Evolutionary conservation across 495 filamentous ascomycete species (phyloP), one percentile per base, ranked within the genome.

Genomic region (Elasticomyces elasticus): DNA sequence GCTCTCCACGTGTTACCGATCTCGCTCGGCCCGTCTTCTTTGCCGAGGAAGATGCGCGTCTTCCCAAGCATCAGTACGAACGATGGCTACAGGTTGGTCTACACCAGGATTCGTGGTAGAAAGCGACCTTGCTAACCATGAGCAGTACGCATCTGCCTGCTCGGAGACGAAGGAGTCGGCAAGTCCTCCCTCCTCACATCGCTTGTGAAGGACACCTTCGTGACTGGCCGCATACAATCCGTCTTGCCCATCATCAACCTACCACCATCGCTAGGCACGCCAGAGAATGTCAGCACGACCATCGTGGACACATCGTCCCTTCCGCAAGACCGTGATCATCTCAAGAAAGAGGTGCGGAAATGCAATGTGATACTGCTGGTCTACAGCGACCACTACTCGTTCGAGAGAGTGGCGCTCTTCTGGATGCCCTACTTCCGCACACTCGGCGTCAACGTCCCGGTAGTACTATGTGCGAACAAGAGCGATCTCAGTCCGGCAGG

Each of bases 361-460:
- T 89, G 84, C 59, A 97, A 95, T 65, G 91, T 95, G 46, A 97
- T 98, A 51, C 74, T 96, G n/a, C 79, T 98, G 13, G 90, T 97
- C 28, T 98, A 97, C 66, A 88, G 89, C 48, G 94, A 97, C 65
- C 89, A 96, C 65, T 98, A 97, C 68, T 95, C 90, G 75, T 97
- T 97, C 77, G 94, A 97, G 61, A 80, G 92, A 23, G 90, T 98
- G 17, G 92, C 92, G 15, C 71, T 98, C 17, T 98, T 96, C 67
- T 98, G 92, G 92, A 83, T 95, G 72, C 92, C 92, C 24, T 87
- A 95, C 69, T 97, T 98, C 69, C 85, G 92, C 42, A 94, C 89
- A 9, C 78, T 98, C 41, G 94, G 94, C 9, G 92, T 98, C 58
- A 98, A 98, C 67, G 89, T 98, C n/a, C 65, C 92, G 0, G 92